Evolutionary conservation across 495 filamentous ascomycete species (phyloP), one percentile per base, ranked within the genome.

Genomic region (Podospora didyma): DNA sequence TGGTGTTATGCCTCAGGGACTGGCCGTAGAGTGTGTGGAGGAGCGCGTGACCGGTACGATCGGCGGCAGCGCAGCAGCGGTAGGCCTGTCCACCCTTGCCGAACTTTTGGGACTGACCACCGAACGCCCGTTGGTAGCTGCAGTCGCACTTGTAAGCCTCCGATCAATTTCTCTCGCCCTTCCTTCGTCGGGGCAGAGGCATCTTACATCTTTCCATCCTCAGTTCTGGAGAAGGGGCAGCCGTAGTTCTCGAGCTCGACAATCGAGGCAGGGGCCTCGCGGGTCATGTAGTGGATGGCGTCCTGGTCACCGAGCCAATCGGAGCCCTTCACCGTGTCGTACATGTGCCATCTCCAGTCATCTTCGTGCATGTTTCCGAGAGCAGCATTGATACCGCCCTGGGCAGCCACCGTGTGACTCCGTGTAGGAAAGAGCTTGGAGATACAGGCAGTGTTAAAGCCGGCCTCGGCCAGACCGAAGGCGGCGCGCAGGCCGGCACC

Each of bases 311-410:
- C 93, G 31, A 97, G 83, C 93, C 93, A 97, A 81, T 97, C 93
- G 53, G 89, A 95, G 65, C 93, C 93, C 80, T 97, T 97, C 59
- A 97, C 93, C 46, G 93, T 97, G 75, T 97, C 93, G 80, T 97
- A 97, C 93, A 97, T 97, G 79, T 97, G 93, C 93, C 93, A 97
- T 74, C 93, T 86, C 93, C 93, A 97, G 79, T 97, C 93, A 73
- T 97, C 93, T 75, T 80, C 79, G 76, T 84, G 78, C 79, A 82
- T 82, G 69, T 97, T 97, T 74, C 93, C 93, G 62, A 97, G 83
- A 46, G 93, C 93, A 61, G 93, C 93, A 75, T 96, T 96, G 78
- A 96, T 96, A 63, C 91, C 91, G 61, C 90, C 90, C 69, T 93
- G 90, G 28, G 93, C 93, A 47, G 93, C 93, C 66, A 97, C 93